Evolutionary conservation across 192 early-diverging fungal species (phyloP), one percentile per base, ranked within the genome.

Genomic region (Rhizoclosmatium globosum): DNA sequence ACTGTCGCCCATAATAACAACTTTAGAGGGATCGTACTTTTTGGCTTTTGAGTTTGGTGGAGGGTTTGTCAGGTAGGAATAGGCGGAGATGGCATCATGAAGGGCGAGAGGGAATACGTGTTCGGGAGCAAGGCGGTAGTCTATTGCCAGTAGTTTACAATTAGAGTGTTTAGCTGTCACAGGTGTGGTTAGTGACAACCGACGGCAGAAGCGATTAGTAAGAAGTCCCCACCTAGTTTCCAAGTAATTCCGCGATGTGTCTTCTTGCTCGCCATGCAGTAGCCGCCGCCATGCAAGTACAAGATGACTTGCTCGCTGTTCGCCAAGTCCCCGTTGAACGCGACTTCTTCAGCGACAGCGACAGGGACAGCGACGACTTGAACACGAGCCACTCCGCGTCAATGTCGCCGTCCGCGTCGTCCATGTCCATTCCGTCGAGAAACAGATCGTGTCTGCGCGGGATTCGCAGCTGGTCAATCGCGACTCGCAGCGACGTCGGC

Each of bases 51-150:
- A 15, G 11, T 13, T 50, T 19, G 42, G 9, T 0, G 47, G 62
- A 46, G 92, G 85, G 21, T 90, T 77, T 17, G 93, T 77, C 3
- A 97, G 85, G 61, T 87, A 91, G 3, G 88, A 70, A 82, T 95
- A 98, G 0, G 94, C 90, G 46, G 92, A 88, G 46, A 96, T 66
- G 56, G 92, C 90, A 82, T 98, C 97, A 44, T 94, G 88, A 7
- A 98, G 71, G 41, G 93, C 93, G 59, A 91, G 83, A 4, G 96
- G 97, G 79, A 95, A 98, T 15, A 91, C 87, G 31, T 89, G 81
- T 70, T 93, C 89, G 0, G 97, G 95, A 0, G 95, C 92, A 23
- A 97, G 80, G 7, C 97, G 84, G 82, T 98, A 97, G 76, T 92
- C 89, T 23, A 94, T 82, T 6, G 84, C 89, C 6, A 93, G 81